phyloP scores from a whole-genome alignment of 116 monocot genomes.

The Papilionanthe hybrid region DNA sequence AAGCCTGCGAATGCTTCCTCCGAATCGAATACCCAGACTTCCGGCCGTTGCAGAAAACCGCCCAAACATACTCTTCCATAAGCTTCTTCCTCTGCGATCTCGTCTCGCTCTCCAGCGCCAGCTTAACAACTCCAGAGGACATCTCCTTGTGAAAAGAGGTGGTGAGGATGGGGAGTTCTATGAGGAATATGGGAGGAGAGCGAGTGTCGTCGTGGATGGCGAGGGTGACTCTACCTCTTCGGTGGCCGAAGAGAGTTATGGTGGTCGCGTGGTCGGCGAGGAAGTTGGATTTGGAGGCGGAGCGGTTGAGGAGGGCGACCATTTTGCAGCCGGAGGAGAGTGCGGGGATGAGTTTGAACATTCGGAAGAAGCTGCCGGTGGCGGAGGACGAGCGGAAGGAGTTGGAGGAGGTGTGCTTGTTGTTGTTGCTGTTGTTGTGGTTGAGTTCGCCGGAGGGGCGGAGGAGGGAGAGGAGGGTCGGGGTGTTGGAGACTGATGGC shows the following conservation, averaged over 20 bases:
- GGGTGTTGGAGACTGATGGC: constrained; percentile 11
- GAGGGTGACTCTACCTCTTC: constrained; percentile 47
- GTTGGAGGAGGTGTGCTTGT: too few species aligned
- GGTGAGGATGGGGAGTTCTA: constrained; percentile 80
- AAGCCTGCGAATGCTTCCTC: constrained; percentile 37
- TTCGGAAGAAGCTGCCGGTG: constrained; percentile 19
- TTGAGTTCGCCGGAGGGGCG: not conserved
- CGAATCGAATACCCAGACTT: constrained; percentile 82
- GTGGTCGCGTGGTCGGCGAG: constrained; percentile 47
- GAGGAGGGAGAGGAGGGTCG: not conserved
- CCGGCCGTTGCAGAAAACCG: constrained; percentile 79
- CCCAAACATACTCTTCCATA: constrained; percentile 89
- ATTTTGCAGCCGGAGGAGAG: constrained; percentile 72
- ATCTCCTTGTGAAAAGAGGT: constrained; percentile 76
- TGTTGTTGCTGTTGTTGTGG: too few species aligned
- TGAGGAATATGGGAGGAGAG: constrained; percentile 63
- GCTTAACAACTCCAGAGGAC: constrained; percentile 60
- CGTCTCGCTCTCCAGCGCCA: constrained; percentile 86
- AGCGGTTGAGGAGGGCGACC: constrained; percentile 39
- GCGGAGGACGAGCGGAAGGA: not conserved
- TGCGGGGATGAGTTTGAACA: constrained; percentile 57
- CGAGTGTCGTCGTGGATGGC: constrained; percentile 76
- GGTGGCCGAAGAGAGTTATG: constrained; percentile 72
- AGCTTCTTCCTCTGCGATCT: constrained; percentile 59
- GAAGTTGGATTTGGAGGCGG: constrained; percentile 32